phyloP scores from a whole-genome alignment of 1,284 basidiomycete genomes.

The Puccinia sorghi region DNA sequence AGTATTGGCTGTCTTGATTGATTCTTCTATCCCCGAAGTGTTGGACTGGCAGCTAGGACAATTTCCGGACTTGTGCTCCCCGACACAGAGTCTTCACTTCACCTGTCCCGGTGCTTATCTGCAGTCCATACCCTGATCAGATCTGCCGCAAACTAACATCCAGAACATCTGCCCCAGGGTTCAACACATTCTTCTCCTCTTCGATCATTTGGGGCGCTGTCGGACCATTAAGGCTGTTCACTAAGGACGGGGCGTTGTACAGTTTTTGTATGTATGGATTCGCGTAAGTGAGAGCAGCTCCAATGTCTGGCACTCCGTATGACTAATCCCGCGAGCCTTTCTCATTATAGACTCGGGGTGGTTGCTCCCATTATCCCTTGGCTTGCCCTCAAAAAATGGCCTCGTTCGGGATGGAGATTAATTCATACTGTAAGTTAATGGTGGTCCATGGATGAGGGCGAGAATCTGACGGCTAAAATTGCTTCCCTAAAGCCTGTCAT shows the following conservation, averaged over 20 bases:
- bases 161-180: background rate
- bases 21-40: background rate
- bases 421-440: conserved; percentile 40
- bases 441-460: background rate
- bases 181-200: conserved; percentile 35
- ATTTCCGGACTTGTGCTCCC: conserved; percentile 44
- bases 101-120: conserved; percentile 32
- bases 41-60: conserved; percentile 36
- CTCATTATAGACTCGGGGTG: conserved; percentile 20
- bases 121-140: background rate
- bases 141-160: background rate
- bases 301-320: background rate
- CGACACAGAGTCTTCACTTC: conserved; percentile 36
- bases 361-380: conserved; percentile 45
- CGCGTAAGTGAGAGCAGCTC: conserved; percentile 9
- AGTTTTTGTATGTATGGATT: conserved; percentile 39
- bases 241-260: conserved; percentile 24
- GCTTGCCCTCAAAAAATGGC: conserved; percentile 40
- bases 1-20: background rate
- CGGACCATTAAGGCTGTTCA: conserved; percentile 34
- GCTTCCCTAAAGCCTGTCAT: conserved; percentile 29
- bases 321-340: background rate
- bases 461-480: background rate
- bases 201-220: conserved; percentile 48
- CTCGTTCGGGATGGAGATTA: conserved; percentile 43